Base-by-base conservation (phyloP, 2,329 filamentous ascomycete species). In the Fusarium sp. region DNA sequence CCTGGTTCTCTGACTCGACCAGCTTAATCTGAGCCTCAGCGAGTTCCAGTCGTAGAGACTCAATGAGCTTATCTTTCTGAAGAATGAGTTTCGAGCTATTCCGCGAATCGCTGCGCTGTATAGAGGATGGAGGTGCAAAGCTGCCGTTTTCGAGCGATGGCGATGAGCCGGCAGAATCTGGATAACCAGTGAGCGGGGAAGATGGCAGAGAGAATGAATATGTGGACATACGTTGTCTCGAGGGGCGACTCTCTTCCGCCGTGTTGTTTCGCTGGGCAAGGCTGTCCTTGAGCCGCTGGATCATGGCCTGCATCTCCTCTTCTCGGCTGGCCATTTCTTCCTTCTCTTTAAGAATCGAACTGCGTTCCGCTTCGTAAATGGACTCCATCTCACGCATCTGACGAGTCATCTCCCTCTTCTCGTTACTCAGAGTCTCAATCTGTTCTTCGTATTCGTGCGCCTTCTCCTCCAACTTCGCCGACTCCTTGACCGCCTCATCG, bases 61-160 rank as follows among this genome's bases (percentile, higher is more conserved):
- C 96, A 77, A 99, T 98, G 67, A 98, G 87, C 84, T 97, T 96
- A 84, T 99, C 96, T 82, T 98, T 99, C 82, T 98, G 95, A 77
- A 97, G 88, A 57, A 98, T 89, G 59, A 98, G 87, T 82, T 96
- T 97, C 20, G 95, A 97, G 83, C 93, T 96, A 81, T 94, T 97
- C 73, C 93, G 90, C 39, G 95, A 97, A 78, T 97, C 94, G 87
- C 94, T 97, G 74, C 94, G 92, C 78, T 96, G 91, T 61, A 97
- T 84, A 8, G 94, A 94, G 22, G 93, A 93, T 4, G 94, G 93
- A 20, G 95, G 95, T 14, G 95, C 95, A 80, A 98, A 98, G 78
- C 94, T 94, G 57, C 90, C 91, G 69, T 86, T 89, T 75, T 96
- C 94, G 63, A 95, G 85, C 67, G 89, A 91, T 31, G 93, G 92